Conservation (phyloP, 2,329 filamentous ascomycete genomes). For the Thermoascus crustaceus region DNA sequence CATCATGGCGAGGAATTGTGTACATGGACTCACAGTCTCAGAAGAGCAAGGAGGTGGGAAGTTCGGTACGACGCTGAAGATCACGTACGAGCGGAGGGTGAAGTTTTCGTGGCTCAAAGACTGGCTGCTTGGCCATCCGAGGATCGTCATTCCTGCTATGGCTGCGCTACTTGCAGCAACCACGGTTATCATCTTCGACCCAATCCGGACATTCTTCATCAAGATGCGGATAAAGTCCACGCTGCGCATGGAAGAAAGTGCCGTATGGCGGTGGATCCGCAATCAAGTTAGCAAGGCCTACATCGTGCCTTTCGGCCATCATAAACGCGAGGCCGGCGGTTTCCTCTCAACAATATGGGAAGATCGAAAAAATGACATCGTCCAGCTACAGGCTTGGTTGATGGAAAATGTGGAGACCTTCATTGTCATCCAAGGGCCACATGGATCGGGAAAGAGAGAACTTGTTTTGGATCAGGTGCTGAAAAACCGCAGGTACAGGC, state of each 20-base stretch:
- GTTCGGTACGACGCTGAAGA: constrained; percentile 64
- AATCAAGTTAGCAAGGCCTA: constrained; percentile 47
- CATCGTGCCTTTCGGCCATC: constrained; percentile 33
- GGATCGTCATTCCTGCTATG: constrained; percentile 75
- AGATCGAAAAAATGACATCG: constrained; percentile 72
- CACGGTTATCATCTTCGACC: constrained; percentile 86
- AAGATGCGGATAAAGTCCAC: constrained; percentile 75
- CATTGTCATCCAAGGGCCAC: constrained; percentile 84
- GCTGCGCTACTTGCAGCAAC: constrained; percentile 74
- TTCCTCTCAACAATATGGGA: constrained; percentile 78
- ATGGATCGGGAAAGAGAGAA: constrained; percentile 84
- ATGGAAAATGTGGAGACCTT: constrained; percentile 86
- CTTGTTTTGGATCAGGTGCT: constrained; percentile 79
- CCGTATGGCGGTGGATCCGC: constrained; percentile 72
- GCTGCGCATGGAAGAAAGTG: constrained; percentile 65
- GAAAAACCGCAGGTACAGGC: constrained; percentile 63
- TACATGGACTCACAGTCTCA: constrained; percentile 71
- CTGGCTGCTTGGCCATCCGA: constrained; percentile 77
- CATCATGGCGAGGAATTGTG: constrained; percentile 83
- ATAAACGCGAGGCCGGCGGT: constrained; percentile 55
- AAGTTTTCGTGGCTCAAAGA: constrained; percentile 75
- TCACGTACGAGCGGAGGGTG: constrained; percentile 74
- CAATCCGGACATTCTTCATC: constrained; percentile 88
- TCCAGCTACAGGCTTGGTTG: constrained; percentile 75
- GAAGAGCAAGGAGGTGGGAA: constrained; percentile 66